Conservation (phyloP, 1,284 basidiomycete species). For the Moesziomyces globuligerus region DNA sequence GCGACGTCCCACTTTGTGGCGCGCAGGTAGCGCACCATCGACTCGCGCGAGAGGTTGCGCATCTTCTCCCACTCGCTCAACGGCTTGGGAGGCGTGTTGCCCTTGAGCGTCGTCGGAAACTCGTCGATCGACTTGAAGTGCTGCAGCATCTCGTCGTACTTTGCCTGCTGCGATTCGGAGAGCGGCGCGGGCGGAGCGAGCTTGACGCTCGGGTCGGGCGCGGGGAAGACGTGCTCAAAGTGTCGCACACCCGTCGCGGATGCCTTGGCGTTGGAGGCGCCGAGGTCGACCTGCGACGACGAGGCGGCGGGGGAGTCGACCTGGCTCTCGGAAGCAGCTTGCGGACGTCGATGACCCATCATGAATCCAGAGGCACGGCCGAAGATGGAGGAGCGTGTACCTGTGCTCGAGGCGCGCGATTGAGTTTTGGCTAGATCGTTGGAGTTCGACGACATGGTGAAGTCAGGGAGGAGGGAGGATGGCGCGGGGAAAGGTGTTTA, state of each 20-base stretch:
- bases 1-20: constrained; percentile 68
- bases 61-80: constrained; percentile 65
- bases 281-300: constrained; percentile 3
- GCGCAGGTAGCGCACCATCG: constrained; percentile 66
- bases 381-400: constrained; percentile 31
- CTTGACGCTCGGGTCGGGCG: constrained; percentile 50
- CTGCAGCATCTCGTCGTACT: constrained; percentile 52
- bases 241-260: constrained; percentile 17
- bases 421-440: constrained; percentile 24
- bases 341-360: constrained; percentile 31
- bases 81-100: constrained; percentile 32
- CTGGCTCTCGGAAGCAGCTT: constrained; percentile 20
- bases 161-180: constrained; percentile 45
- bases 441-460: constrained; percentile 32
- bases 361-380: constrained; percentile 42
- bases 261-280: constrained; percentile 1
- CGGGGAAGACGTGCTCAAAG: constrained; percentile 52
- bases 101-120: constrained; percentile 48
- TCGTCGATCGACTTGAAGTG: constrained; percentile 48
- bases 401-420: constrained; percentile 38
- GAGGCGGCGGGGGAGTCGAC: constrained; percentile 8
- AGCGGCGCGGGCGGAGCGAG: constrained; percentile 39
- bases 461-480: neutral
- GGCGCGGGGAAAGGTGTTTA: neutral
- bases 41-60: constrained; percentile 63